Evolutionary conservation across 106 monocot species (phyloP), one percentile per base, ranked within the genome.

Genomic region (Dactylorhiza incarnata): DNA sequence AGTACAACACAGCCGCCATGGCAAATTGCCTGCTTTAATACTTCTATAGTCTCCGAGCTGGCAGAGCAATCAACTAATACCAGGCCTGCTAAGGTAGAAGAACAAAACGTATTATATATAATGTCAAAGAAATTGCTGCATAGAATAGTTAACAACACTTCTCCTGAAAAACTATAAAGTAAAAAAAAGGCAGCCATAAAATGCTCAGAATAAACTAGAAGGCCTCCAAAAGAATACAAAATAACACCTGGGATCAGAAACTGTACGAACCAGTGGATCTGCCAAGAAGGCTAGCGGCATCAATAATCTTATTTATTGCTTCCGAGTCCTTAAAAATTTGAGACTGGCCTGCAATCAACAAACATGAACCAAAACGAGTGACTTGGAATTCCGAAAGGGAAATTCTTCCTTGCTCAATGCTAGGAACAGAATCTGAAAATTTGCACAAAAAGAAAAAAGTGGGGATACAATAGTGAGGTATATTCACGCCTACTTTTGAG

Each of bases 11-110:
- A 89, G 55, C 91, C 91, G 59, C 94, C 86, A 73, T 74, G 77
- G 67, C 72, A 86, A 73, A 85, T 70, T 17, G 70, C 84, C 29
- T 84, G 81, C 71, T 86, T 89, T 76, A 99, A 76, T 54, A 86
- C 59, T 70, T 82, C 68, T 66, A 94, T 47, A 23, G 89, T 94
- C 58, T 92, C 94, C 26, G 82, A 85, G 83, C 91, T 99, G 44
- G 99, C 99, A 75, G 99, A 89, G 73, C 94, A 99, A 74, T 99
- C 99, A 80, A 84, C 89, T 71, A 99, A 68, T 29, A 52, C 87
- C 68, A 99, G 63, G 72, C 99, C 99, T 99, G 80, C 29, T 5
- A 76, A 68, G 47, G 24, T 23, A 46, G 72, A 29, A 66, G 75
- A 14, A 56, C n/a, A 43, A 20, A 43, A 74, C 5, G 48, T 20